Conservation (phyloP, 2,329 filamentous ascomycete species). For the Fusarium abutilonis region DNA sequence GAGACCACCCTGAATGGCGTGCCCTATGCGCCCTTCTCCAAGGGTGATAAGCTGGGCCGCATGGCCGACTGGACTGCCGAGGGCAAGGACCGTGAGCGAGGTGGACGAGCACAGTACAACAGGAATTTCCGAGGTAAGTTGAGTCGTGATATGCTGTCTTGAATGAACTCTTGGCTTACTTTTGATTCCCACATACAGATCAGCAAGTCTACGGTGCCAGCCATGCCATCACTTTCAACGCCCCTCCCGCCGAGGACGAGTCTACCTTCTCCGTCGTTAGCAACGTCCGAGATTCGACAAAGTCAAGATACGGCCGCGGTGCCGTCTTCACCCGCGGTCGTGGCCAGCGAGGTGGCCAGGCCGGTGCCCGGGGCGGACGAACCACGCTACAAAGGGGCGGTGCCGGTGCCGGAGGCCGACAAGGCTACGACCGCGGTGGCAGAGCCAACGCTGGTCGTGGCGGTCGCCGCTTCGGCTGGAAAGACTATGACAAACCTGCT, state of each 20-base stretch:
- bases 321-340: constrained; percentile 90
- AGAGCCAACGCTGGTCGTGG: constrained; percentile 75
- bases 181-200: constrained; percentile 62
- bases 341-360: constrained; percentile 77
- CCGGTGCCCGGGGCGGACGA: constrained; percentile 67
- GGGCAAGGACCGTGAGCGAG: constrained; percentile 82
- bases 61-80: constrained; percentile 99
- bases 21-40: constrained; percentile 97
- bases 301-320: constrained; percentile 88
- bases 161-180: constrained; percentile 18
- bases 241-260: constrained; percentile 93
- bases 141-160: not conserved
- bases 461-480: constrained; percentile 94
- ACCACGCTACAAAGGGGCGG: constrained; percentile 76
- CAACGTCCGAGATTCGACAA: constrained; percentile 86
- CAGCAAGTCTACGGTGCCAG: constrained; percentile 97
- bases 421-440: constrained; percentile 73
- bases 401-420: constrained; percentile 67
- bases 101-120: constrained; percentile 88
- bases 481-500: constrained; percentile 97
- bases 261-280: constrained; percentile 98
- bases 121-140: constrained; percentile 86
- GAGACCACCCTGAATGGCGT: constrained; percentile 94
- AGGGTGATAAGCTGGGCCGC: constrained; percentile 97
- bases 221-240: constrained; percentile 85